Evolutionary conservation across 2,329 filamentous ascomycete genomes (phyloP), one percentile per base, ranked within the genome.

Genomic region (Setomelanomma holmii): DNA sequence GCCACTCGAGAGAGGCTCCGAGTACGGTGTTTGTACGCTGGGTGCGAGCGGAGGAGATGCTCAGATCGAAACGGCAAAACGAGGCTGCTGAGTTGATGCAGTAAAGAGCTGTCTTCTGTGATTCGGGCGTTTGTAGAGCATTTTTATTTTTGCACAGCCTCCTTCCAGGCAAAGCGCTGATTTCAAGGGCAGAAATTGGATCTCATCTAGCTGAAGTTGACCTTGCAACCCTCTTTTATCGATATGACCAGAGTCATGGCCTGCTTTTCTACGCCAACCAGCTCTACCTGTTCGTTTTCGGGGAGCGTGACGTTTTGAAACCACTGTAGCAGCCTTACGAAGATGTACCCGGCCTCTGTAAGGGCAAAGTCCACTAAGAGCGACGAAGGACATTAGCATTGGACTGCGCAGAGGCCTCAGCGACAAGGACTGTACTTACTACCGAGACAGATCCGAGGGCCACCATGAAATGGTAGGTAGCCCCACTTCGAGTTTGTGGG

Each of bases 301-400:
- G 58, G 61, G 24, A 63, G 48, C 17, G 44, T 53, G 23, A 63
- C 59, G 17, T 30, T 45, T 27, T 65, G 64, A 45, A 62, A 65
- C 11, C 55, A 33, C 41, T 63, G 60, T n/a, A 65, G 41, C 1
- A 65, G 40, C 23, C 62, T 46, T 17, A 56, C 60, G 6, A 6
- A 27, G 24, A n/a, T 51, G 21, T 63, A 65, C 21, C 39, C 62
- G 20, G 60, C 60, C 52, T 63, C 60, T 1, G 53, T 56, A 24
- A 65, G 52, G 10, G 60, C 62, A 27, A 65, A 65, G 39, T 65
- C 62, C 51, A 59, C 56, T 56, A n/a, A n/a, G n/a, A n/a, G n/a
- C n/a, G n/a, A 16, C 33, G 33, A 16, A 35, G n/a, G 6, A 16
- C 11, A 35, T 35, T 35, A 35, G 33, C 24, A 7, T 6, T 7